These are phyloP conservation scores for Hanseniaspora meyeri DNA, from an alignment of 805 yeast species.

Conservation along the genomic window DNA sequence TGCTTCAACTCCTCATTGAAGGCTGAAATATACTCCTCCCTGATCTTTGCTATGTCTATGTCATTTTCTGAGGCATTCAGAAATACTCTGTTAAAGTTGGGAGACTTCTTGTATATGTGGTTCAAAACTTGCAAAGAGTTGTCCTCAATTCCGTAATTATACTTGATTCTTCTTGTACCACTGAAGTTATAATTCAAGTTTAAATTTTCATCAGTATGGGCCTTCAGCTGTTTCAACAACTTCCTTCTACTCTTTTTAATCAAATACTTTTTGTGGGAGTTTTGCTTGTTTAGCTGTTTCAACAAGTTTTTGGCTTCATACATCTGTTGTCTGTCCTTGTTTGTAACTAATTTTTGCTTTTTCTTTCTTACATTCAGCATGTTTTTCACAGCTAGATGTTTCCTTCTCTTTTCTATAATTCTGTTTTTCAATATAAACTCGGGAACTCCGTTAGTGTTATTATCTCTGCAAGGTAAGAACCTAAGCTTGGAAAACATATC, in stretches of 20 bases:
- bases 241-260: conserved; percentile 2
- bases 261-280: conserved; percentile 3
- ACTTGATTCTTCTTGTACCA: conserved; percentile 6
- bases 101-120: conserved; percentile 23
- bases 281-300: not conserved
- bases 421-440: conserved; percentile 1
- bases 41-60: conserved; percentile 5
- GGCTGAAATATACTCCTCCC: not conserved
- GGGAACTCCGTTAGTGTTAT: not conserved
- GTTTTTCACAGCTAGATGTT: not conserved
- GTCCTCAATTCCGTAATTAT: not conserved
- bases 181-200: conserved; percentile 8
- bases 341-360: not conserved
- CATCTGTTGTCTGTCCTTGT: conserved; percentile 10
- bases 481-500: not conserved
- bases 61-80: conserved; percentile 21
- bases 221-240: not conserved
- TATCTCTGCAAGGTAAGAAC: not conserved
- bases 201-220: conserved; percentile 2
- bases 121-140: conserved; percentile 1
- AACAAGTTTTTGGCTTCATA: conserved; percentile 6
- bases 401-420: not conserved
- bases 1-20: conserved; percentile 2
- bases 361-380: not conserved
- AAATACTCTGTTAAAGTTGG: conserved; percentile 25